Evolutionary conservation across 768 basidiomycete species (phyloP), one percentile per base, ranked within the genome.

Genomic region (Cystofilobasidium macerans): DNA sequence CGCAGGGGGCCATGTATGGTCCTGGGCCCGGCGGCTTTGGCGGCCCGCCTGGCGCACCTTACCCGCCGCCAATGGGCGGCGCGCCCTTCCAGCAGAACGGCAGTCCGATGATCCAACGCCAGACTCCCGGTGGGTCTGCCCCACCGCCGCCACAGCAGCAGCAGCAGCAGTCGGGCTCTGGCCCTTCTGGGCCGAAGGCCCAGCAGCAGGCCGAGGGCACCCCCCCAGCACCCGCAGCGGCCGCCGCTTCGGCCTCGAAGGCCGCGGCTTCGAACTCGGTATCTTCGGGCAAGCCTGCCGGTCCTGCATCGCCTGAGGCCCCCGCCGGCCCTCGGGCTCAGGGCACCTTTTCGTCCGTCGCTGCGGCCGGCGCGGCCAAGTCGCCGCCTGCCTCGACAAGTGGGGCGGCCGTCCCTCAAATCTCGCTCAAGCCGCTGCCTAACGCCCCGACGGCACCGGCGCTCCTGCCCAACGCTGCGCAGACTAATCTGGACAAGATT

Each of bases 401-500:
- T 20, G 30, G 33, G 16, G 43, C 61, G 9, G n/a, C 61, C 13
- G 45, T 40, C n/a, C 62, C 62, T 18, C 63, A 54, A 22, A 56
- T 64, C 42, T 40, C 63, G 18, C 64, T 35, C 53, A 56, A 26
- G 54, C 57, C 43, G 43, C 57, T 30, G 28, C 56, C 30, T n/a
- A 65, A 24, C 33, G 57, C 57, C 26, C 14, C 51, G 36, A 32
- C 64, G 14, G 12, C 57, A 3, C 14, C 26, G 11, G 57, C 35
- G 0, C 64, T 43, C 33, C 2, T 11, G 4, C 43, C 48, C 32
- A 57, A 57, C 14, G 18, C 43, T 20, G 56, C 64, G 14, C 53
- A 54, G 40, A 57, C 60, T 53, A 67, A 67, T 54, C 65, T 67
- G 32, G 59, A 67, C 59, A 67, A 67, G 65, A 61, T 67, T 18